phyloP scores from a whole-genome alignment of 805 yeast genomes.

The Brettanomyces sp. region DNA sequence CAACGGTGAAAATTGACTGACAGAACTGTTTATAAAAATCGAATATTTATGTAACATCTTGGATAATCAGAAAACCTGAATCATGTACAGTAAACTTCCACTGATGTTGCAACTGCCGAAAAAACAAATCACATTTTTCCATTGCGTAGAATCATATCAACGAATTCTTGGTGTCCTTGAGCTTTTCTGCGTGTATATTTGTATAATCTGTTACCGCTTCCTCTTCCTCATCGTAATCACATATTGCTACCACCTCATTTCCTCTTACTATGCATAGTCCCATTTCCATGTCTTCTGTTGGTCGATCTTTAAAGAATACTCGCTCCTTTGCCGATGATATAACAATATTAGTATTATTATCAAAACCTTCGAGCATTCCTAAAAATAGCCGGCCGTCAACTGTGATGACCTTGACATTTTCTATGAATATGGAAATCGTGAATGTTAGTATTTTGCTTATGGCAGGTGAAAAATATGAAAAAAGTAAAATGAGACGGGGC shows the following conservation, averaged over 20 bases:
- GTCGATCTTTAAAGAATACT: constrained; percentile 33
- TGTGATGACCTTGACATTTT: constrained; percentile 45
- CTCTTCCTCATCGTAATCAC: constrained; percentile 37
- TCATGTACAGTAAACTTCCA: neutral
- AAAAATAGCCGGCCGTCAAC: constrained; percentile 45
- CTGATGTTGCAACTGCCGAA: neutral
- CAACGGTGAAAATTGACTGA: neutral
- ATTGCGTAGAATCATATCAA: constrained; percentile 3
- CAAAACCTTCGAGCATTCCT: constrained; percentile 50
- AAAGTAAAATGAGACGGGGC: neutral
- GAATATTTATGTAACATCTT: neutral
- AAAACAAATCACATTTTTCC: too few relatives aligned
- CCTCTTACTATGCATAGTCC: constrained; percentile 52
- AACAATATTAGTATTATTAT: constrained; percentile 53
- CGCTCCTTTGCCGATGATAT: constrained; percentile 44
- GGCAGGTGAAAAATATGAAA: neutral
- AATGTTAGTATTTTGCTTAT: constrained; percentile 6
- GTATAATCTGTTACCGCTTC: constrained; percentile 35
- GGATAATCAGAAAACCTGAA: neutral
- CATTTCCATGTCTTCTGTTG: constrained; percentile 29
- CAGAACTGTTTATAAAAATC: neutral
- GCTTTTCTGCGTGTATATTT: constrained; percentile 13
- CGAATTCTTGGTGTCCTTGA: constrained; percentile 25
- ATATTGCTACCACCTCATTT: constrained; percentile 48
- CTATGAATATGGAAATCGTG: constrained; percentile 18